Conservation (phyloP, 345 rosid species). For the Citrus glauca region DNA sequence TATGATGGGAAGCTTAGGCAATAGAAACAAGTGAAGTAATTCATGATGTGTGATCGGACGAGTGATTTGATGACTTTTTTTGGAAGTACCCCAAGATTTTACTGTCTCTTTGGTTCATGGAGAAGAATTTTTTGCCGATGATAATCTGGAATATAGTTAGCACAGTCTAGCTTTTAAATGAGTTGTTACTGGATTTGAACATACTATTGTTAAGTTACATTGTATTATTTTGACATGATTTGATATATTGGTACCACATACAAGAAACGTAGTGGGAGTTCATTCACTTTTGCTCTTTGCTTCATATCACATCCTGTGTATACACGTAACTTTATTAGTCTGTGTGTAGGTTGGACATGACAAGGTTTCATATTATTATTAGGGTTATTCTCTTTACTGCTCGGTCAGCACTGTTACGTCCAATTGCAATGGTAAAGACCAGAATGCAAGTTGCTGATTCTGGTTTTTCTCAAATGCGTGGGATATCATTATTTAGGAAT, state of each 20-base stretch:
- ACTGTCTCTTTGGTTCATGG: neutral
- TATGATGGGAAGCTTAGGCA: neutral
- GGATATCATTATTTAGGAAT: constrained; percentile 31
- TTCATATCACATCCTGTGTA: neutral
- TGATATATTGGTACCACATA: neutral
- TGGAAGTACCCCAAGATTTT: neutral
- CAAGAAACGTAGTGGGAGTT: neutral
- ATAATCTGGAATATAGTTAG: neutral
- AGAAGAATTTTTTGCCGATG: neutral
- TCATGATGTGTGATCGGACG: neutral
- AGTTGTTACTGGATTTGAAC: too few species aligned
- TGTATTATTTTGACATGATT: neutral
- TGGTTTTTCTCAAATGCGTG: constrained; percentile 35
- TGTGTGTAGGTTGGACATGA: constrained; percentile 48
- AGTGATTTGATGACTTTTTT: neutral
- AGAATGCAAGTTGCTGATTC: constrained; percentile 59
- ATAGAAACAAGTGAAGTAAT: neutral
- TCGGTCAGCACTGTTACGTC: constrained; percentile 54
- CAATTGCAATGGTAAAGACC: constrained; percentile 57
- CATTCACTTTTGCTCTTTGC: neutral
- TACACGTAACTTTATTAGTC: neutral
- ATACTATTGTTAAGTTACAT: neutral
- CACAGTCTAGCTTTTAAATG: neutral
- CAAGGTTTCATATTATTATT: constrained; percentile 43
- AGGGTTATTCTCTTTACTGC: constrained; percentile 60